phyloP scores from a whole-genome alignment of 2,329 filamentous ascomycete genomes.

The Diplodia intermedia region DNA sequence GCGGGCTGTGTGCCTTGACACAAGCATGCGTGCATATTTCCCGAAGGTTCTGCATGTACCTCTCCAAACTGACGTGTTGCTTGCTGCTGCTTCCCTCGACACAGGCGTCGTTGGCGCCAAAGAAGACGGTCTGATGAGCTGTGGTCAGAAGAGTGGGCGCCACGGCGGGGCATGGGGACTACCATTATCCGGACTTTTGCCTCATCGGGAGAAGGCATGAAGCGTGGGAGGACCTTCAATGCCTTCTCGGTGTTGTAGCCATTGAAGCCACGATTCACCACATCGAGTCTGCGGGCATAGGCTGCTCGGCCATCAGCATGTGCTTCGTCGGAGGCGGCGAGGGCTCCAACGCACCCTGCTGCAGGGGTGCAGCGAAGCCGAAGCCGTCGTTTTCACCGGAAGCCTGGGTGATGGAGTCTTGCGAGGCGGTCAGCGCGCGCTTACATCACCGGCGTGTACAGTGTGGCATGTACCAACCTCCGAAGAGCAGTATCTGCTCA shows the following conservation, averaged over 20 bases:
- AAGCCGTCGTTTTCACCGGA: slow-evolving; percentile 70
- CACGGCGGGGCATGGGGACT: not conserved
- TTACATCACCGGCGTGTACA: not conserved
- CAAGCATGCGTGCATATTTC: slow-evolving; percentile 75
- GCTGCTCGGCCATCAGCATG: slow-evolving; percentile 55
- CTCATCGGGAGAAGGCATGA: slow-evolving; percentile 71
- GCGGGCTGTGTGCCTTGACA: slow-evolving; percentile 72
- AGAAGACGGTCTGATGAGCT: slow-evolving; percentile 73
- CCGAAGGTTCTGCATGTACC: slow-evolving; percentile 75
- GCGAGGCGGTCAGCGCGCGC: slow-evolving; percentile 11
- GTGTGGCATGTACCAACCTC: slow-evolving; percentile 54
- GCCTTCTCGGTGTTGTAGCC: slow-evolving; percentile 85
- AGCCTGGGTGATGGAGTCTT: slow-evolving; percentile 78
- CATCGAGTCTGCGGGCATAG: slow-evolving; percentile 78
- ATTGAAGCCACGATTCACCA: slow-evolving; percentile 85
- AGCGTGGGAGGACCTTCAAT: slow-evolving; percentile 69
- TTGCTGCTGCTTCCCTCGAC: slow-evolving; percentile 66
- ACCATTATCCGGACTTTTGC: slow-evolving; percentile 71
- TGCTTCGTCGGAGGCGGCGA: not conserved
- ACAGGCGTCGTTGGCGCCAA: slow-evolving; percentile 90
- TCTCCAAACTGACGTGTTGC: slow-evolving; percentile 79
- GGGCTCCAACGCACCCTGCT: slow-evolving; percentile 62
- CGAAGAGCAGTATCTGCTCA: slow-evolving; percentile 73
- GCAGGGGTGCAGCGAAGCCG: slow-evolving; percentile 74
- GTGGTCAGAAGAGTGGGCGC: slow-evolving; percentile 24